A percentile compares a stretch with the other conserved stretches of the same genome.
Evolutionary conservation across 116 monocot genomes (phyloP).

Genomic region (Dioscorea cayenensis): DNA sequence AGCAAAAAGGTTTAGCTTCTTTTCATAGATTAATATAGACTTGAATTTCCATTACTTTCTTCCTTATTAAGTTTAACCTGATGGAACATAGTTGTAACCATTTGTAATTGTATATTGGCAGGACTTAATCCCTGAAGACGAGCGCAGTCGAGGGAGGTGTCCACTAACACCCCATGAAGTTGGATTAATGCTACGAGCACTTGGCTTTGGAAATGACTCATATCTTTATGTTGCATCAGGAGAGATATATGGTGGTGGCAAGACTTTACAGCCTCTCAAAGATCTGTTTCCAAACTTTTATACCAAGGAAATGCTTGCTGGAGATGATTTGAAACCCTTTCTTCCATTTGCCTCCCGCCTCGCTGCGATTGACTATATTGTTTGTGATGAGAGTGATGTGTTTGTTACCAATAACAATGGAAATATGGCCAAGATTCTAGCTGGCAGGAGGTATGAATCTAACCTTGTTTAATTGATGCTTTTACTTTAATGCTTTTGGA

Average conservation of each 20-base stretch:
- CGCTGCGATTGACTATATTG: constrained; percentile 49
- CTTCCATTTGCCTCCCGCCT: constrained; percentile 37
- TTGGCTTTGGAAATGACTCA: constrained; percentile 40
- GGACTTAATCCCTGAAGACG: constrained; percentile 35
- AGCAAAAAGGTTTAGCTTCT: neutral
- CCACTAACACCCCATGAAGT: constrained; percentile 46
- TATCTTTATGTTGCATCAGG: constrained; percentile 48
- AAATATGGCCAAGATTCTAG: constrained; percentile 56
- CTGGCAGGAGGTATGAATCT: constrained; percentile 36
- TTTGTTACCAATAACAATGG: constrained; percentile 55
- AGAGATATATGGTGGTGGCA: constrained; percentile 43
- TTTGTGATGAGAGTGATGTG: constrained; percentile 51
- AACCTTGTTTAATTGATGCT: neutral
- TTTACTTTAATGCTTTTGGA: neutral
- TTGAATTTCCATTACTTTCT: neutral
- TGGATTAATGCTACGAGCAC: constrained; percentile 38
- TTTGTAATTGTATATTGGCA: constrained; percentile 8
- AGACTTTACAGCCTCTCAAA: constrained; percentile 28
- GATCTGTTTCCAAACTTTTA: constrained; percentile 40
- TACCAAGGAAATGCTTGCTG: constrained; percentile 37
- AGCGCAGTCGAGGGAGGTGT: constrained; percentile 36
- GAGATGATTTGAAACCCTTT: constrained; percentile 25
- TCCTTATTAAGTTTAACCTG: neutral
- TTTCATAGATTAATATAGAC: neutral
- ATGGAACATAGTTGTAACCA: neutral